Evolutionary conservation across 2,329 filamentous ascomycete species (phyloP), one percentile per base, ranked within the genome.

Genomic region (Scytalidium sp.): DNA sequence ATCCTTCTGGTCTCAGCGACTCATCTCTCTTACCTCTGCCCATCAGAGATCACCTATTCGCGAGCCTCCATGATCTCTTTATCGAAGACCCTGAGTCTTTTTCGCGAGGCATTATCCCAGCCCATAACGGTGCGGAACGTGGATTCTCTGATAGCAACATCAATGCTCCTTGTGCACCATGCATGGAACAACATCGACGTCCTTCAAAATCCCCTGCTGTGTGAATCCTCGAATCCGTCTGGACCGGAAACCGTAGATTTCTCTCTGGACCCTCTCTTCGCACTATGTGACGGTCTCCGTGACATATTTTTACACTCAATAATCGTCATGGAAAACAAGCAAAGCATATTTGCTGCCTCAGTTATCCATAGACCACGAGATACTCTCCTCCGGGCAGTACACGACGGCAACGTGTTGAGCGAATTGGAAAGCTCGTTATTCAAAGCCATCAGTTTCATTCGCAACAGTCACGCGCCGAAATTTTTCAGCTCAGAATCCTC

Each of bases 1-100:
- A n/a, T 46, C 29, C 39, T 46, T n/a, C 29, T 46, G 3, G 29
- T 46, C 13, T 39, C 45, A 39, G 45, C 45, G 10, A 46, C 29
- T n/a, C 45, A 46, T 22, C 45, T 46, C 19, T 3, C 32, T n/a
- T 21, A 46, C 13, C 45, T 46, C 19, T 19, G 41, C 3, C 45
- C 45, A 40, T n/a, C 15, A 36, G 8, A 36, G 5, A 4, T n/a
- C 32, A 36, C 17, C 32, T 36, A 36, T n/a, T n/a, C 7, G 13
- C 32, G 13, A 15, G 32, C 15, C 13, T 36, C 32, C 17, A 36
- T 36, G 32, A n/a, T 36, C 32, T n/a, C 13, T 36, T n/a, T 36
- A 36, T 36, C 32, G 11, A 36, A 36, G 17, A 36, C 32, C 32
- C 32, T 36, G 4, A 36, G 32, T n/a, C 32, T 36, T 36, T 36